Conservation (phyloP, 2,329 filamentous ascomycete species). For the Periconia sp. region DNA sequence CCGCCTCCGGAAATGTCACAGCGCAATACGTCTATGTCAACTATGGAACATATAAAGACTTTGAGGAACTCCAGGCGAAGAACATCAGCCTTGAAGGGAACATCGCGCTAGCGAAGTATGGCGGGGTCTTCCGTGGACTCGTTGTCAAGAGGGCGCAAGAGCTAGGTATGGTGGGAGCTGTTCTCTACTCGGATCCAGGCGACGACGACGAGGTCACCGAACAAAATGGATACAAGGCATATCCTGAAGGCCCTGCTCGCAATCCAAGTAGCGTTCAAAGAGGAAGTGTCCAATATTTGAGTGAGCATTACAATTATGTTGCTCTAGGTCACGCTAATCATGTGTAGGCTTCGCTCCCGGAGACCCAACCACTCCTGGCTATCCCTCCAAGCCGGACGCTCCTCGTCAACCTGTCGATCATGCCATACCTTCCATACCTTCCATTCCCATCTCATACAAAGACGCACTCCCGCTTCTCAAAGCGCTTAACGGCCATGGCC, state of each 20-base stretch:
- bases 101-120: constrained; percentile 87
- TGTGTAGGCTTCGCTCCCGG: constrained; percentile 63
- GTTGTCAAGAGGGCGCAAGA: constrained; percentile 94
- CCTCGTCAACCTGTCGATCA: constrained; percentile 74
- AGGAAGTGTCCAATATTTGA: constrained; percentile 74
- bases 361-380: constrained; percentile 91
- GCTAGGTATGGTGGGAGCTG: constrained; percentile 81
- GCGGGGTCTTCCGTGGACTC: constrained; percentile 83
- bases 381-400: constrained; percentile 88
- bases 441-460: constrained; percentile 84
- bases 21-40: constrained; percentile 88
- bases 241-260: constrained; percentile 85
- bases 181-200: constrained; percentile 88
- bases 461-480: constrained; percentile 89
- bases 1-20: constrained; percentile 89
- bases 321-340: too few relatives aligned
- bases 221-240: constrained; percentile 77
- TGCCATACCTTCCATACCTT: constrained; percentile 83
- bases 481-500: constrained; percentile 87
- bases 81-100: constrained; percentile 81
- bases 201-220: constrained; percentile 85
- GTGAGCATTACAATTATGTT: too few relatives aligned
- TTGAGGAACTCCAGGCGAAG: constrained; percentile 76
- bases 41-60: constrained; percentile 87
- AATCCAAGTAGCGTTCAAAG: constrained; percentile 89